phyloP scores from a whole-genome alignment of 768 basidiomycete species.

The Psilocybe cyanescens region DNA sequence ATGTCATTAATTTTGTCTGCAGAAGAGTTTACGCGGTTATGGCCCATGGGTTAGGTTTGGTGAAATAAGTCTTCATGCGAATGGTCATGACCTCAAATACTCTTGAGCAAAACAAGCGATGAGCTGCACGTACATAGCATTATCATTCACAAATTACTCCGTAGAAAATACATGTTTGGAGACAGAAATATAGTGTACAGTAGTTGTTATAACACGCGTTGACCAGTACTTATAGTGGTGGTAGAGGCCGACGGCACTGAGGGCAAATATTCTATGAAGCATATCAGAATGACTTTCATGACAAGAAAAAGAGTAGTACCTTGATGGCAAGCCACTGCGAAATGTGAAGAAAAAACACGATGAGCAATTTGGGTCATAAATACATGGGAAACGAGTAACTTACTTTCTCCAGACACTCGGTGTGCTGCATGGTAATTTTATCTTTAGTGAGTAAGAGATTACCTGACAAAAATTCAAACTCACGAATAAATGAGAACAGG shows the following conservation, averaged over 20 bases:
- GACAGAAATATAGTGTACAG: no score
- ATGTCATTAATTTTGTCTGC: no score
- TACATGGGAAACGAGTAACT: constrained; percentile 18
- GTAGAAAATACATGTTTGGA: no score
- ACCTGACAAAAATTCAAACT: constrained; percentile 32
- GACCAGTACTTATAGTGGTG: constrained; percentile 59
- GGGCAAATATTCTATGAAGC: constrained; percentile 80
- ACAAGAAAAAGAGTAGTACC: constrained; percentile 36
- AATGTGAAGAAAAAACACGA: constrained; percentile 14
- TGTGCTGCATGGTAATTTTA: constrained; percentile 55
- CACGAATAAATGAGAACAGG: constrained; percentile 89
- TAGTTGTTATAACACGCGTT: no score
- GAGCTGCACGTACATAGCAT: no score
- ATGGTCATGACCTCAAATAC: no score
- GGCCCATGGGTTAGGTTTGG: no score
- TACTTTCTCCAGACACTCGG: constrained; percentile 83
- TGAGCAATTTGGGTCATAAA: not conserved
- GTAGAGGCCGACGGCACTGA: constrained; percentile 84
- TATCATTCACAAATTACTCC: not conserved
- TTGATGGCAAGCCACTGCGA: constrained; percentile 76
- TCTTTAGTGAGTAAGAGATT: not conserved
- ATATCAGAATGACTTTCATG: constrained; percentile 3
- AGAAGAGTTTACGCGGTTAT: no score
- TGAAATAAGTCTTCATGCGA: no score
- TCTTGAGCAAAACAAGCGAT: no score